Percentiles rank a stretch among this genome's conserved stretches.
Conservation (phyloP, 768 basidiomycete species). For the Auriscalpium orientale region DNA sequence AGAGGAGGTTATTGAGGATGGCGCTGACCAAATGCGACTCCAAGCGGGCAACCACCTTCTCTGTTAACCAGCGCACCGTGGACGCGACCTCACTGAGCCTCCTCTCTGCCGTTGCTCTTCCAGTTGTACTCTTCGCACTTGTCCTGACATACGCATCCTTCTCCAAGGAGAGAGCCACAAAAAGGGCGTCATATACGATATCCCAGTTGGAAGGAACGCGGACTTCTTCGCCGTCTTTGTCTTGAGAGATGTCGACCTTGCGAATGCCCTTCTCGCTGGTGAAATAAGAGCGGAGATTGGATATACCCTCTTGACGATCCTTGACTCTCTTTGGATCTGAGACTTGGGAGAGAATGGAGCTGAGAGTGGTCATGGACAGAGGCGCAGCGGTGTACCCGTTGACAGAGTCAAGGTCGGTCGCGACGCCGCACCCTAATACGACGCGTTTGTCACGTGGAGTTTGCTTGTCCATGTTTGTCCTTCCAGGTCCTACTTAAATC, state of each 20-base stretch:
- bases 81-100: conserved; percentile 62
- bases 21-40: conserved; percentile 47
- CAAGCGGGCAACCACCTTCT: conserved; percentile 49
- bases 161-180: conserved; percentile 58
- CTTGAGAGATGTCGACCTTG: conserved; percentile 27
- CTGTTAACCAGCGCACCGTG: conserved; percentile 66
- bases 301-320: conserved; percentile 60
- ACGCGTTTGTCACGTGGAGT: background rate
- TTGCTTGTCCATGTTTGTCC: conserved; percentile 10
- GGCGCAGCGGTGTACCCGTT: background rate
- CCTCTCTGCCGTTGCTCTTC: conserved; percentile 40
- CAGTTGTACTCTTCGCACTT: conserved; percentile 32
- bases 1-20: conserved; percentile 57
- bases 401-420: background rate
- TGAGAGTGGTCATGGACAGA: conserved; percentile 34
- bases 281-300: conserved; percentile 44
- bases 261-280: conserved; percentile 37
- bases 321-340: conserved; percentile 52
- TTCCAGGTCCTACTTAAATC: background rate
- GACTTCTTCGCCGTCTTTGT: too few species aligned
- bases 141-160: conserved; percentile 37
- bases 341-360: conserved; percentile 42
- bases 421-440: background rate
- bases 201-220: too few species aligned
- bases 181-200: conserved; percentile 65